phyloP scores from a whole-genome alignment of 805 yeast genomes.

The Schwanniomyces occidentalis region DNA sequence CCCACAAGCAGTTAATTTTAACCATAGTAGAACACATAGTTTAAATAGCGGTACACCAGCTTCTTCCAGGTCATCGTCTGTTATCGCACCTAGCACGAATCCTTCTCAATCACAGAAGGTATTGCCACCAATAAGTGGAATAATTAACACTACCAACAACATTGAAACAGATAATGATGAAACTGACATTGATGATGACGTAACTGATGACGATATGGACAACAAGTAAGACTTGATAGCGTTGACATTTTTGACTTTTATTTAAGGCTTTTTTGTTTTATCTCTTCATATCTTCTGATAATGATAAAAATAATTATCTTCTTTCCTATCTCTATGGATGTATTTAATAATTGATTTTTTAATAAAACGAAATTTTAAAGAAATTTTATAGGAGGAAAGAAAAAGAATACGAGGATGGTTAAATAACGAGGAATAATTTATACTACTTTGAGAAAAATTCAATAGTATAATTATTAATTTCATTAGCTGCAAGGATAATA shows the following conservation, averaged over 20 bases:
- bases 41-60: constrained; percentile 30
- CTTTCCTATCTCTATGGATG: no score
- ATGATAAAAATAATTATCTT: no score
- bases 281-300: background rate
- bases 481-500: no score
- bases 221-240: background rate
- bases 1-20: constrained; percentile 38
- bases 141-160: constrained; percentile 9
- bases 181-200: constrained; percentile 35
- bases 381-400: no score
- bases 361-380: no score
- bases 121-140: constrained; percentile 33
- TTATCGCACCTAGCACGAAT: constrained; percentile 9
- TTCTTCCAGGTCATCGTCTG: constrained; percentile 15
- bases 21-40: constrained; percentile 31
- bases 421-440: no score
- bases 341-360: no score
- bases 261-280: background rate
- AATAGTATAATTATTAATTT: no score
- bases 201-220: constrained; percentile 21
- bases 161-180: constrained; percentile 28
- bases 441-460: no score
- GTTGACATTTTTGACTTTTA: background rate
- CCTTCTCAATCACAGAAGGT: constrained; percentile 12
- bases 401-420: no score